Evolutionary conservation across 306 rosid species (phyloP), one percentile per base, ranked within the genome.

Genomic region (Prunus fruticosa): DNA sequence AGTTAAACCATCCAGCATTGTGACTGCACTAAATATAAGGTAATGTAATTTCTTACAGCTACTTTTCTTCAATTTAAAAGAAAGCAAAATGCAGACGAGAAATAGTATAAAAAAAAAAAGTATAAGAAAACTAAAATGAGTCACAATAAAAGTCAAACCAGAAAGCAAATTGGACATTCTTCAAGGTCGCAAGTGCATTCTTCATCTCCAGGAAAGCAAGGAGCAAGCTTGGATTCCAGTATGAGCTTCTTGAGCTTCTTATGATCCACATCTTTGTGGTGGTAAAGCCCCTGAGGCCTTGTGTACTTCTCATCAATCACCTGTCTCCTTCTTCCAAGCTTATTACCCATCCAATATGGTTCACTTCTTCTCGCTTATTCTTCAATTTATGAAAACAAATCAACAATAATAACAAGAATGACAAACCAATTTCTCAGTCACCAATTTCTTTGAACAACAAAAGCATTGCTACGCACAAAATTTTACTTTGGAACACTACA

Each of bases 91-190:
- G n/a, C 63, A 60, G 51, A 60, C 23, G 8, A 52, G 11, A 69
- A 69, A 62, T 12, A 12, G 57, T 46, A 68, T 45, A 34, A 60
- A 9, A 38, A 51, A 32, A 52, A 41, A 60, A 56, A 22, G 23
- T 23, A 30, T 56, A 18, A 28, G 46, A 53, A 64, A 69, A 14
- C 52, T 71, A 10, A 69, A 22, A 73, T 60, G 27, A 69, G 56
- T 52, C 16, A 30, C 27, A 41, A 52, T 45, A 23, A 54, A 82
- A 79, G 81, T 68, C 91, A 74, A 25, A 96, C 99, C 97, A 92
- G 89, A 87, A 91, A 96, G 88, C 99, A 96, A 79, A 96, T 96
- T 19, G 99, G 99, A 83, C 99, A 96, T 84, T 96, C 99, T 87
- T 92, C 99, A 20, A 84, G 93, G 80, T 96, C 92, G 1, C 69